Base-by-base conservation (phyloP, 2,329 filamentous ascomycete species). In the Fusarium ramigenum region DNA sequence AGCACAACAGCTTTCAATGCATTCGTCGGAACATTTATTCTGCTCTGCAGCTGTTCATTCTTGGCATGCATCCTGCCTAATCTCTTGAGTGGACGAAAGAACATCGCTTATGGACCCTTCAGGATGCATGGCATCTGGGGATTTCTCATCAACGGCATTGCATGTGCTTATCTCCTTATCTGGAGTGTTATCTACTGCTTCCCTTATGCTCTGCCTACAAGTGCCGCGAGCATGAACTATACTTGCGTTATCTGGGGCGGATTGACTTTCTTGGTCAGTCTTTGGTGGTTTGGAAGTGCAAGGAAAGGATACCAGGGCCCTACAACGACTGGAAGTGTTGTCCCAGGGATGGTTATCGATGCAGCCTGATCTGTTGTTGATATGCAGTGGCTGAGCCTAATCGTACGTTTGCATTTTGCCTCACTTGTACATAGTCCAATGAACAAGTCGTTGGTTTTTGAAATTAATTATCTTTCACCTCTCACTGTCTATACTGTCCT, bases 141-240 rank as follows among this genome's bases (percentile, higher is more conserved):
- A 2, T 90, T 87, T 67, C 68, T 81, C 0, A 81, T 92, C 5
- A 89, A 89, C 39, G 80, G 82, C 5, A 73, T 89, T 1, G 84
- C 87, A 2, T 87, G 88, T 71, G 77, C 82, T 1, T 93, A 92
- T 77, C 90, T 92, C 72, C 66, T 87, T 7, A 86, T 87, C 0
- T 92, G 90, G 79, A 85, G 89, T 7, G 86, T 92, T 14, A 89
- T 93, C 42, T 93, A 90, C 78, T 91, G 88, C 76, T 92, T 89
- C 75, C 87, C 88, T 0, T 84, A 83, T 57, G 76, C 83, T 0
- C 63, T 86, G 28, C 88, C 88, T 0, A 84, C 84, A 1, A 78
- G 79, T 4, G 83, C 83, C 0, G 75, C 78, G 16, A 85, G 80
- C 44, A 90, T 90, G 88, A 90, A 90, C 76, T 90, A 86, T 57